Evolutionary conservation across 2,329 filamentous ascomycete species (phyloP), one percentile per base, ranked within the genome.

Genomic region (Fonsecaea pedrosoi): DNA sequence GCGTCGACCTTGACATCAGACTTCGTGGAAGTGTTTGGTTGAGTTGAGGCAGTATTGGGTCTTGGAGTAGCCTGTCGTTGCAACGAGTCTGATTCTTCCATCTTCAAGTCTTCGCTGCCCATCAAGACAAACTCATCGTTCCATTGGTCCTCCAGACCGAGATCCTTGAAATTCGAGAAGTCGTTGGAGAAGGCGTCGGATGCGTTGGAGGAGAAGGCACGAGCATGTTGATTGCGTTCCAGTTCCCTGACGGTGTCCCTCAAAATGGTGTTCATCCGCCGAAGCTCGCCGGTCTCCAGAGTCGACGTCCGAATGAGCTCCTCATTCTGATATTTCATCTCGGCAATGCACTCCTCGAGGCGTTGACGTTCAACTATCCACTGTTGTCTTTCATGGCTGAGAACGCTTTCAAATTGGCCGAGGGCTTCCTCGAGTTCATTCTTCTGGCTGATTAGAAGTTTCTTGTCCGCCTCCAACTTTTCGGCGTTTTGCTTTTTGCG

Each of bases 401-500:
- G 75, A 55, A 74, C 72, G 59, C 74, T 72, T 62, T 76, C 72
- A 71, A 77, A 76, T 5, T 69, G 68, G n/a, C 61, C 66, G 71
- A 96, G 82, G 72, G 92, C 89, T 66, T 95, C 90, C 76, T 97
- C 92, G 75, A 97, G 85, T 63, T 90, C 86, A 72, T 82, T 86
- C 76, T 97, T 91, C 76, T 91, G 82, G 73, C 87, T 86, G 64
- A 90, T 91, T 82, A 88, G 96, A 66, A 91, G 87, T 84, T 97
- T 97, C 86, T 98, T 97, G 83, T 98, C 94, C 78, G 95, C 91
- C 79, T 98, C 95, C 54, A 98, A 87, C 74, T 95, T 90, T 82
- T 98, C 95, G 38, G 95, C 98, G 82, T 98, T 94, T 81, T 92
- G 91, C 87, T 98, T 98, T 86, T 98, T 99, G 74, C 95, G 90